Evolutionary conservation across 768 basidiomycete species (phyloP), one percentile per base, ranked within the genome.

Genomic region (Trametes punicea): DNA sequence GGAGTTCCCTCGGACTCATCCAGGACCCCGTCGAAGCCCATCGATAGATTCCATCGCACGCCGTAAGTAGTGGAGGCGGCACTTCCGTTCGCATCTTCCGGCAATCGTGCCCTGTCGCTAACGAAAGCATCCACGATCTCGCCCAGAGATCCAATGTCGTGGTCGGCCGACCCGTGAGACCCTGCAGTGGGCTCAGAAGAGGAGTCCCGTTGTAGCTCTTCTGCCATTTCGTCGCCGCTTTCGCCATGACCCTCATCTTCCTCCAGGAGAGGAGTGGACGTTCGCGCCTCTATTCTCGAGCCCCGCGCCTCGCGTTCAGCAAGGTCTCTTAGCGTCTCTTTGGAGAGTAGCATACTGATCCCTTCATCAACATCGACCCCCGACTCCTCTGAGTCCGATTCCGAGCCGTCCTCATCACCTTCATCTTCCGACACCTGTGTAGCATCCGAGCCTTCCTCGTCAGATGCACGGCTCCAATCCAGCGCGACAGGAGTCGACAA

Each of bases 401-500:
- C 31, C 13, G 31, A 36, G 34, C 8, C n/a, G 13, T 36, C 34
- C 34, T 36, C 74, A 9, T 77, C 68, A 0, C 62, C 66, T n/a
- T 60, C 65, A 15, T 61, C 67, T 9, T 67, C 69, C 1, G 70
- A 70, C 6, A 26, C 60, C 0, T 62, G 62, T 3, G 64, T 70
- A 1, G 69, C 69, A 2, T 64, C 69, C 5, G 57, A 71, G 1
- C 65, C 69, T 2, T 64, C 70, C 13, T 62, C 67, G 8, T 69
- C 73, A 8, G 66, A 70, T 6, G 67, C 67, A 4, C 61, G 63
- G 5, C 61, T 58, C 61, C 61, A 59, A 25, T 57, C 65, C 13
- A 38, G 47, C 34, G 34, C 34, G 5, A 63, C 60, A 5, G 62
- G 56, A 0, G 62, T 62, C 2, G 67, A 66, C 8, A 67, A 60